phyloP scores from a whole-genome alignment of 495 filamentous ascomycete species.

The Penicillium bovifimosum region DNA sequence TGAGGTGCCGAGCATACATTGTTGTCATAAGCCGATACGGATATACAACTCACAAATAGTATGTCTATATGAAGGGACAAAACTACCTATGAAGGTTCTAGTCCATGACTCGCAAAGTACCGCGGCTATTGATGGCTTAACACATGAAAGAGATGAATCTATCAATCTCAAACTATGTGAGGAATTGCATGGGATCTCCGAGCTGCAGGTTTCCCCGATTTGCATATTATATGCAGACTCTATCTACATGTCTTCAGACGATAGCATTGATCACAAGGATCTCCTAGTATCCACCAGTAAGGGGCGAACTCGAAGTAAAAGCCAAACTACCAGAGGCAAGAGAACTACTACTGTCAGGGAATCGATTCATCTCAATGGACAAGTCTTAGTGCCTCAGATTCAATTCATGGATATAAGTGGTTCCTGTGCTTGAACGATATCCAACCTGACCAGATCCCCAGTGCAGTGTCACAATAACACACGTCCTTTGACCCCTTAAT shows the following conservation, averaged over 20 bases:
- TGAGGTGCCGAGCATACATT: too few species aligned
- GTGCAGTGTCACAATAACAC: neutral
- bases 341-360: too few species aligned
- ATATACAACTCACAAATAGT: too few species aligned
- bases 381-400: neutral
- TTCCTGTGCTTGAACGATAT: constrained; percentile 12
- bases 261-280: neutral
- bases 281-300: neutral
- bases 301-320: neutral
- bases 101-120: neutral
- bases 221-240: neutral
- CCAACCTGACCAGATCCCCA: constrained; percentile 12
- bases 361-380: neutral
- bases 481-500: neutral
- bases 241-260: neutral
- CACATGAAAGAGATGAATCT: constrained; percentile 1
- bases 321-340: too few species aligned
- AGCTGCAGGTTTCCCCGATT: neutral
- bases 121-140: neutral
- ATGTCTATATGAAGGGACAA: neutral
- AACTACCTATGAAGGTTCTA: neutral
- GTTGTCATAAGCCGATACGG: too few species aligned
- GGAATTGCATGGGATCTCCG: neutral
- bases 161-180: neutral
- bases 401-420: neutral